Evolutionary conservation across 2,329 filamentous ascomycete species (phyloP).

Genomic region (Fusarium luffae): DNA sequence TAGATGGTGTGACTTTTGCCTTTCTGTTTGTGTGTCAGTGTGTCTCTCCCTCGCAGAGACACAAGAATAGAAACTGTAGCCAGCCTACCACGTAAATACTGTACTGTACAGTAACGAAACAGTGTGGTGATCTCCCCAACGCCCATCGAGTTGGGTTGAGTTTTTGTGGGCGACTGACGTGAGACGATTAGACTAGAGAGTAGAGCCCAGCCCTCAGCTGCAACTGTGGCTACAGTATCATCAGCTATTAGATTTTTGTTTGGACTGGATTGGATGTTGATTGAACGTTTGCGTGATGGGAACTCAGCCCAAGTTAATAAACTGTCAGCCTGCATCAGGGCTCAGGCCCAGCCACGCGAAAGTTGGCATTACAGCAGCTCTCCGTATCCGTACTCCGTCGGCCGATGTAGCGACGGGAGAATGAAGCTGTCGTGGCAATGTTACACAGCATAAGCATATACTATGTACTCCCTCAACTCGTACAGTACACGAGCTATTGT

Average conservation of each 20-base stretch:
- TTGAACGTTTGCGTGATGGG: slow-evolving; percentile 18
- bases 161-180: slow-evolving; percentile 27
- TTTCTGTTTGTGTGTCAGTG: slow-evolving; percentile 11
- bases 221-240: slow-evolving; percentile 18
- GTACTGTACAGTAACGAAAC: background rate
- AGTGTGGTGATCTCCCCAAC: slow-evolving; percentile 19
- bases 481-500: slow-evolving; percentile 15
- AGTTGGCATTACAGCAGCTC: background rate
- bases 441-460: slow-evolving; percentile 13
- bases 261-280: background rate
- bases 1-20: slow-evolving; percentile 25
- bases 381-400: slow-evolving; percentile 22
- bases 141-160: slow-evolving; percentile 3
- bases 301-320: slow-evolving; percentile 1
- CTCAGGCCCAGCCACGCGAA: slow-evolving; percentile 15
- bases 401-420: slow-evolving; percentile 16
- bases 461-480: slow-evolving; percentile 1
- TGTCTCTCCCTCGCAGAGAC: background rate
- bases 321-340: slow-evolving; percentile 22
- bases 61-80: slow-evolving; percentile 30
- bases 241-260: background rate
- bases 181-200: slow-evolving; percentile 23
- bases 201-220: slow-evolving; percentile 18
- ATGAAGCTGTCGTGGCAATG: slow-evolving; percentile 20
- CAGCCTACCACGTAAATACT: background rate